A percentile compares a stretch with the other conserved stretches of the same genome.
Conservation (phyloP, 176 grass and related monocot species). For the Cenchrus fungigraminus region DNA sequence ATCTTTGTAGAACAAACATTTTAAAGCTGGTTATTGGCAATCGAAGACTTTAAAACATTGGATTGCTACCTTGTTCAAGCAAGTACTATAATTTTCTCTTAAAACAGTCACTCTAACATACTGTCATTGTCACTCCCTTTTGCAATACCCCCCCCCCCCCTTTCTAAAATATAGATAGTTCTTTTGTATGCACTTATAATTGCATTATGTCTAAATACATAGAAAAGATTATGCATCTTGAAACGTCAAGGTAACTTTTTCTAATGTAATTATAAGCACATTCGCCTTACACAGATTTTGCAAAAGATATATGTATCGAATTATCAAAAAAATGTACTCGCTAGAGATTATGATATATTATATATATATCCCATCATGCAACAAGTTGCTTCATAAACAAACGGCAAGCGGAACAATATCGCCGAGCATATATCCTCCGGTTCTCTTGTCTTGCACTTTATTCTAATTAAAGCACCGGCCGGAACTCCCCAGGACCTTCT, state of each 20-base stretch:
- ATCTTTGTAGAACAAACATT: neutral
- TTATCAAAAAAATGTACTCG: no score
- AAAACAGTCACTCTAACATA: neutral
- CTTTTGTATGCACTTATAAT: no score
- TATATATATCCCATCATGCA: neutral
- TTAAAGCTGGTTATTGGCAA: neutral
- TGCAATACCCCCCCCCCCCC: neutral
- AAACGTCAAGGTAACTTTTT: no score
- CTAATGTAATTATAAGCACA: neutral
- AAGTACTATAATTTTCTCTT: neutral
- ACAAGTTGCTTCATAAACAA: neutral
- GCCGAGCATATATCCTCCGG: neutral
- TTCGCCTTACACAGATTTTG: no score
- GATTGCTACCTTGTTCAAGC: neutral
- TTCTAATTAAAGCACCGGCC: neutral
- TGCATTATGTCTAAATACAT: no score
- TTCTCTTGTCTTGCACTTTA: neutral
- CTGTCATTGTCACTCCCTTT: neutral
- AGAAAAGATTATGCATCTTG: no score
- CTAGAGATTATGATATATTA: neutral
- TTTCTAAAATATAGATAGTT: no score
- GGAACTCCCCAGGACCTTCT: neutral
- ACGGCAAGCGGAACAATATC: neutral
- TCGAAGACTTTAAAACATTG: neutral
- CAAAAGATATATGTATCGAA: no score